A percentile compares a stretch with the other conserved stretches of the same genome.
Evolutionary conservation across 768 basidiomycete species (phyloP).

Genomic region (Hebeloma cylindrosporum): DNA sequence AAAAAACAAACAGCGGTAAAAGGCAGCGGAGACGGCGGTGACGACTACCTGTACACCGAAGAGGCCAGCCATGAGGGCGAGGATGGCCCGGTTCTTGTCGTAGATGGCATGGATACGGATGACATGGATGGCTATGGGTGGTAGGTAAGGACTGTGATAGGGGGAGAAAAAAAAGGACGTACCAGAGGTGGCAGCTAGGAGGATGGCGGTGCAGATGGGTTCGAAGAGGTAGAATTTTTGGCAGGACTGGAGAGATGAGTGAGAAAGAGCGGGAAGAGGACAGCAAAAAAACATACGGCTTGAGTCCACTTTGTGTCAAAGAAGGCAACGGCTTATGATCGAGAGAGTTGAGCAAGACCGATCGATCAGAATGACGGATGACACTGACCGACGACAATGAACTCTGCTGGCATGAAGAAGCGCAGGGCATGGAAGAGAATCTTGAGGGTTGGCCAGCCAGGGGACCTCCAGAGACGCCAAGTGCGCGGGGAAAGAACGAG

Average conservation of each 20-base stretch:
- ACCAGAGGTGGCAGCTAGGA: constrained; percentile 73
- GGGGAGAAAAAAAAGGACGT: constrained; percentile 10
- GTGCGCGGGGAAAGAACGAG: constrained; percentile 80
- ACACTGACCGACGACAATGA: constrained; percentile 64
- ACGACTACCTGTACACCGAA: constrained; percentile 68
- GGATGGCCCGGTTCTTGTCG: constrained; percentile 57
- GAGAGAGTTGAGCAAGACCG: constrained; percentile 1
- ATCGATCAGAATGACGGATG: constrained; percentile 1
- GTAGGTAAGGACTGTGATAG: constrained; percentile 2
- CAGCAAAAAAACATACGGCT: constrained; percentile 36
- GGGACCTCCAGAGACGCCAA: constrained; percentile 64
- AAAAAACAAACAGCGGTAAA: constrained; percentile 63
- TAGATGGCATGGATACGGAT: constrained; percentile 81
- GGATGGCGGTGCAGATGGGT: constrained; percentile 80
- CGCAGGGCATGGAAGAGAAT: constrained; percentile 73
- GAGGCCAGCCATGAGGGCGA: constrained; percentile 55
- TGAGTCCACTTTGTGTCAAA: constrained; percentile 73
- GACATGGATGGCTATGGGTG: constrained; percentile 57
- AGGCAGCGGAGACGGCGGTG: constrained; percentile 74
- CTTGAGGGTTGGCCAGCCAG: constrained; percentile 78
- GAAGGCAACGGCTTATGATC: constrained; percentile 74
- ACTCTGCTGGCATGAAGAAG: constrained; percentile 78
- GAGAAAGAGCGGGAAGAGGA: constrained; percentile 3
- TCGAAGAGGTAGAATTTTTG: constrained; percentile 79
- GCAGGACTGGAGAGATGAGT: constrained; percentile 46